Evolutionary conservation across 106 monocot species (phyloP).

Genomic region (Apostasia ramifera): DNA sequence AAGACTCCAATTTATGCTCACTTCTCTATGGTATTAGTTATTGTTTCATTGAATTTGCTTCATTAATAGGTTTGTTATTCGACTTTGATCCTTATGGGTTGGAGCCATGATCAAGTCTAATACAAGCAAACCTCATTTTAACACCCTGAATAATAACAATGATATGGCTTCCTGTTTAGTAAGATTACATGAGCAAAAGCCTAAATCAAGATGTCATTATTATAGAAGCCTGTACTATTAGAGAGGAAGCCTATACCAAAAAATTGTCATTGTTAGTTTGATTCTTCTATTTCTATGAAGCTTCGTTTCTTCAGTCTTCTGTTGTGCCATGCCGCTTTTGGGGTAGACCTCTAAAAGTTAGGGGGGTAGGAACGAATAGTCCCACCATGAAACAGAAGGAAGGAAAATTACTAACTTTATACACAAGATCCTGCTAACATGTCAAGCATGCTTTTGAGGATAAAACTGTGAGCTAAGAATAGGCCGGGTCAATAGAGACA

Average conservation of each 20-base stretch:
- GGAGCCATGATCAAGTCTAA: not conserved
- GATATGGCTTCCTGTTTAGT: not conserved
- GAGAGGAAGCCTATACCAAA: not conserved
- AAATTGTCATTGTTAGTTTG: too few species aligned
- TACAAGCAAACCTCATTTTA: not conserved
- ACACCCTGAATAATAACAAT: not conserved
- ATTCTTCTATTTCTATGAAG: too few species aligned
- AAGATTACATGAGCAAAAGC: not conserved
- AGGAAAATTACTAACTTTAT: too few species aligned
- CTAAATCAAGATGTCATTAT: not conserved
- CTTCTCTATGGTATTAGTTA: constrained; percentile 4
- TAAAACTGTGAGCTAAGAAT: too few species aligned
- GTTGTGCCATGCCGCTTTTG: too few species aligned
- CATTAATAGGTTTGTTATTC: not conserved
- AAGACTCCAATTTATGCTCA: constrained; percentile 5
- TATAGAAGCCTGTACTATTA: not conserved
- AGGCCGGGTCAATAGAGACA: too few species aligned
- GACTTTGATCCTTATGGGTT: constrained; percentile 2
- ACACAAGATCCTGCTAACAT: too few species aligned
- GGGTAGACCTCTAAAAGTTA: too few species aligned
- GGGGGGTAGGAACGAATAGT: too few species aligned
- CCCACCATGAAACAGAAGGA: too few species aligned
- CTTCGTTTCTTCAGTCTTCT: too few species aligned
- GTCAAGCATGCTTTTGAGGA: too few species aligned
- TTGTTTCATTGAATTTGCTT: constrained; percentile 13